A percentile compares a stretch with the other conserved stretches of the same genome.
These are phyloP conservation scores for Rhypophila decipiens DNA, from an alignment of 495 filamentous ascomycete species.

Conservation along the genomic window DNA sequence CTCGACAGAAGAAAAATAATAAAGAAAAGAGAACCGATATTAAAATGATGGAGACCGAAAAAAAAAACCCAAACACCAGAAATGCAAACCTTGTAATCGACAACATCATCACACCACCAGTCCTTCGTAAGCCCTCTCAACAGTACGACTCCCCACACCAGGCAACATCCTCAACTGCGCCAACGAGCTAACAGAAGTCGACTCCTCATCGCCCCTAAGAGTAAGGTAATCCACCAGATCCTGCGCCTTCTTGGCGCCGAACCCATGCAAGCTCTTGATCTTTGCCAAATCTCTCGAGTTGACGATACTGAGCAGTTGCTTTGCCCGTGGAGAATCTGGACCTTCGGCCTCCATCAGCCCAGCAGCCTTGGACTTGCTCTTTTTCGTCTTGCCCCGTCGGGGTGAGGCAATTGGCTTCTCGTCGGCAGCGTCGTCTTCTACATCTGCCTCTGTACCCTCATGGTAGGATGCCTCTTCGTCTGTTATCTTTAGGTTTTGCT, in stretches of 20 bases:
- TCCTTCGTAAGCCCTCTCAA: constrained; percentile 51
- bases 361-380: constrained; percentile 22
- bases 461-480: not conserved
- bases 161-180: constrained; percentile 49
- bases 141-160: constrained; percentile 52
- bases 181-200: constrained; percentile 35
- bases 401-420: constrained; percentile 9
- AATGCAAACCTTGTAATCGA: constrained; percentile 1
- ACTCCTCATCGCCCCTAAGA: constrained; percentile 38
- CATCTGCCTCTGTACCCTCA: constrained; percentile 39
- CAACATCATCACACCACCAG: constrained; percentile 10
- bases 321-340: constrained; percentile 52
- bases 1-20: no score
- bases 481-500: no score
- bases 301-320: constrained; percentile 70
- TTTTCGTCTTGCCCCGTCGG: constrained; percentile 21
- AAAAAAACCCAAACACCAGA: constrained; percentile 2
- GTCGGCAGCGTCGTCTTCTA: constrained; percentile 33
- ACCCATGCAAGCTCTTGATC: constrained; percentile 66
- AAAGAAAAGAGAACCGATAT: no score
- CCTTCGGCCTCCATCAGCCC: constrained; percentile 15
- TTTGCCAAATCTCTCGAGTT: constrained; percentile 72
- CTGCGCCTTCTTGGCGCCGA: constrained; percentile 59
- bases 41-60: no score
- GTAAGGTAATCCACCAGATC: constrained; percentile 55